Base-by-base conservation (phyloP, 805 yeast species). In the Yamadazyma scolyti region DNA sequence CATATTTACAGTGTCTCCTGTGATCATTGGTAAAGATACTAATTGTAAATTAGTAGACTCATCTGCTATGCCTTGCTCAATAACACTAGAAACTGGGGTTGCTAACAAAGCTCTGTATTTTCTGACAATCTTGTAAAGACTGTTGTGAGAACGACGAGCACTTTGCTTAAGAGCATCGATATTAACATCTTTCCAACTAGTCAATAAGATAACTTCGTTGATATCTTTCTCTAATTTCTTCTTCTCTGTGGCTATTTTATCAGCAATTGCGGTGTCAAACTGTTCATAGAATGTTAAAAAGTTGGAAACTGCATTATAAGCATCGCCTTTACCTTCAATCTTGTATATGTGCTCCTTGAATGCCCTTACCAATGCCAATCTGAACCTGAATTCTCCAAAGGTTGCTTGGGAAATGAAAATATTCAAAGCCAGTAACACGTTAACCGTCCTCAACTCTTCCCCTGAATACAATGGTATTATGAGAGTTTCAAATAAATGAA, bases 141-240 rank as follows among this genome's bases (percentile, higher is more conserved):
- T 77, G 42, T 77, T 76, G 50, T 94, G 98, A 1, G 97, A 88
- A 28, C 82, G 75, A 42, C 87, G 78, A 5, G 98, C 93, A 57
- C 96, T 86, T 57, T 89, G 97, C 45, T 86, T 88, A 47, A 93
- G 68, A 0, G 98, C 96, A 50, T 84, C 94, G 25, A 88, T 76
- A 48, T 93, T 94, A 9, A 88, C 89, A 60, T 93, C 99, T 46
- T 89, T 88, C 97, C 97, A 94, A 48, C 96, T 85, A 1, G 98
- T 97, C 10, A 93, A 66, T 26, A 86, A 60, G 25, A 93, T 87
- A 3, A 88, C 80, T 36, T 93, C 98, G 20, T 77, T 70, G 8
- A 93, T 74, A 29, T 87, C 87, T 50, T 89, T 90, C 36, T 80
- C 86, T 20, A 90, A 60, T 3, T 58, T 54, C 46, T 71, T 75